Evolutionary conservation across 1,284 basidiomycete genomes (phyloP), one percentile per base, ranked within the genome.

Genomic region (Macrocystidia cucumis): DNA sequence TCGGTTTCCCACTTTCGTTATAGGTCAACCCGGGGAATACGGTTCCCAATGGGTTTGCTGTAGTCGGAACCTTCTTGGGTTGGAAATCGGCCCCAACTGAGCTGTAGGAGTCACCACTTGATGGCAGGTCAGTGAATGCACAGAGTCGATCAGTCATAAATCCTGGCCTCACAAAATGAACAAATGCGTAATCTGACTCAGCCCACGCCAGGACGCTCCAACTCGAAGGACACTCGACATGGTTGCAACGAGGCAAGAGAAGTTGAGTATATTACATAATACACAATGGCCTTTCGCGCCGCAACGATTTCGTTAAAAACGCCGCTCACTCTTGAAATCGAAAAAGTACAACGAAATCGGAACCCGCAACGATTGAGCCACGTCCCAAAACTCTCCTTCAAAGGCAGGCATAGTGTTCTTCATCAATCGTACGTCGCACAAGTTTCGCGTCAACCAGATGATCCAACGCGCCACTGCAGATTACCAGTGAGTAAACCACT

Each of bases 61-160:
- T 47, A 24, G 52, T 59, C 9, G 72, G 67, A 9, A 42, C 40
- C 0, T 41, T 42, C 9, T 38, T 31, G 11, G 42, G 13, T 38
- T 38, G 16, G 37, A 42, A 21, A 9, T 51, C 37, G 36, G 57
- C 61, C 13, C 59, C 58, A 9, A 72, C 60, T 33, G 59, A 58
- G 40, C 67, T 70, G 47, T 72, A 74, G 0, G 71, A 75, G 42
- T 70, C 72, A 14, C 72, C 72, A 42, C 72, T 75, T 40, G 21
- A 12, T 30, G 32, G 32, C 14, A 24, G 9, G n/a, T 27, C 19
- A 38, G 8, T 17, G 9, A 6, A 20, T 14, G 38, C 27, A 26
- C 18, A 37, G 9, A n/a, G 17, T 9, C 19, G 22, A 20, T 17
- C 18, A 39, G 27, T 35, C 11, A 26, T 29, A 5, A 22, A 37